These are phyloP conservation scores for Solanum pennellii DNA, from an alignment of 257 asterid genomes.

Conservation along the genomic window DNA sequence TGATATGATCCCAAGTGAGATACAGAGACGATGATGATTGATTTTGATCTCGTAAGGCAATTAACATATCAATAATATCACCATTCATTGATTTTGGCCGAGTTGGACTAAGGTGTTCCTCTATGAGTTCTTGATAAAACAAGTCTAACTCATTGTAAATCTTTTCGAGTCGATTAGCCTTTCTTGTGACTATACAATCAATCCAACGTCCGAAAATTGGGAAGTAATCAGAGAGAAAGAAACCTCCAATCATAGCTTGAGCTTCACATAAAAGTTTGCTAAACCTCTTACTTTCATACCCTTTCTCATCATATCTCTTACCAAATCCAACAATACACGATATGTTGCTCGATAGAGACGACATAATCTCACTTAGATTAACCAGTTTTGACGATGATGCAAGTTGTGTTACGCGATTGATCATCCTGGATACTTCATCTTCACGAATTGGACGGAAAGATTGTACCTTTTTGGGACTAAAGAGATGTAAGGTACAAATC, in stretches of 20 bases:
- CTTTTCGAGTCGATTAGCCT: neutral
- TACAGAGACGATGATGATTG: neutral
- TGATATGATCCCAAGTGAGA: neutral
- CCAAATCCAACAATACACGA: neutral
- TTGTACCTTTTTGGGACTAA: neutral
- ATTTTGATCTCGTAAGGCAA: neutral
- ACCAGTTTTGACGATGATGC: neutral
- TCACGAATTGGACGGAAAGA: neutral
- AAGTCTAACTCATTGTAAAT: neutral
- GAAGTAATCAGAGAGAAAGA: neutral
- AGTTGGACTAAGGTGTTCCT: neutral
- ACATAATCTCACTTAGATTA: neutral
- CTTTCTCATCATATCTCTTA: neutral
- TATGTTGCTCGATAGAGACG: neutral
- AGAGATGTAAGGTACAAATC: slow-evolving; percentile 6
- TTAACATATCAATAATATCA: neutral
- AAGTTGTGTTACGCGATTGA: neutral
- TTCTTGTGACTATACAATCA: neutral
- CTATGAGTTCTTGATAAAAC: neutral
- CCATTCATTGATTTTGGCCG: neutral
- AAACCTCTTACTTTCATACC: neutral
- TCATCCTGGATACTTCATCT: neutral
- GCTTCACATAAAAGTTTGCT: neutral
- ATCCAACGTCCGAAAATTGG: neutral
- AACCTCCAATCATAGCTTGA: neutral